Conservation (phyloP, 2,329 filamentous ascomycete genomes). For the Sporothrix inflata region DNA sequence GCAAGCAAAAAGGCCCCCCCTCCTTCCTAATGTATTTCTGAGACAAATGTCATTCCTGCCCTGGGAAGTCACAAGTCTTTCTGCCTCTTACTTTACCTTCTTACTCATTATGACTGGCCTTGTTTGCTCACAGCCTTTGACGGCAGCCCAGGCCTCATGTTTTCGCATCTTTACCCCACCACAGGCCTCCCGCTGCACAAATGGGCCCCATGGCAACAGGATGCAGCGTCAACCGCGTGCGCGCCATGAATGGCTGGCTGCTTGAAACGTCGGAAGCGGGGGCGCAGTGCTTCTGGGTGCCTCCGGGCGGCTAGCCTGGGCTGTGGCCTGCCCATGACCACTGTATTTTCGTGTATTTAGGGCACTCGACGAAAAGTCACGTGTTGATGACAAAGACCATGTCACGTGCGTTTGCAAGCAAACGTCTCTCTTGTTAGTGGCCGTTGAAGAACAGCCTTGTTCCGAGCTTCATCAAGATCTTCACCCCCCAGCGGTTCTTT, state of each 20-base stretch:
- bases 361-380: not conserved
- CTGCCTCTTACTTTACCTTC: not conserved
- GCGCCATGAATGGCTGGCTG: not conserved
- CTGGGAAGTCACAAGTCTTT: not conserved
- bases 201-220: not conserved
- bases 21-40: not conserved
- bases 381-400: not conserved
- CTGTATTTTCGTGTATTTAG: conserved; percentile 11
- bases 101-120: not conserved
- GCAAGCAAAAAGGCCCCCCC: not conserved
- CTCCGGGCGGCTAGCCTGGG: not conserved
- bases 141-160: not conserved
- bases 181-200: not conserved
- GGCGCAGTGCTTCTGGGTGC: not conserved
- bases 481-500: not conserved
- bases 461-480: not conserved
- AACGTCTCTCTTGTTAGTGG: not conserved
- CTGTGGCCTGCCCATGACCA: not conserved
- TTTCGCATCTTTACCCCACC: conserved; percentile 1
- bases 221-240: not conserved
- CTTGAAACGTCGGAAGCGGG: not conserved
- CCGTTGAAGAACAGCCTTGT: not conserved
- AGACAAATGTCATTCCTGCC: not conserved
- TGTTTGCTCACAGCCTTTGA: not conserved
- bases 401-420: not conserved